phyloP scores from a whole-genome alignment of 2,329 filamentous ascomycete genomes.

The Colletotrichum sp. region DNA sequence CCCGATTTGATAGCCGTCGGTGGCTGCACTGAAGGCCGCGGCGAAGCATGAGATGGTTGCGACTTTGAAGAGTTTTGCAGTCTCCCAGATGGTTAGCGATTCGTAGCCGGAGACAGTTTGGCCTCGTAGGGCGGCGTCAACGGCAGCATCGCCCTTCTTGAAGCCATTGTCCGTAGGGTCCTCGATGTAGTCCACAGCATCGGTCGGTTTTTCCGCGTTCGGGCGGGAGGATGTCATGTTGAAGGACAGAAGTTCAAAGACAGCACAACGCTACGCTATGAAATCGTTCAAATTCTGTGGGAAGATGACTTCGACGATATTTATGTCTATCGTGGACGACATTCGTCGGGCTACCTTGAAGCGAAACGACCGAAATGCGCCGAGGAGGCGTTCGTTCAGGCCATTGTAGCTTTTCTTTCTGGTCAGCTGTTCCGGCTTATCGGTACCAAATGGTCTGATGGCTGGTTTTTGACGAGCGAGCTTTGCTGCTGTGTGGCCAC shows the following conservation, averaged over 20 bases:
- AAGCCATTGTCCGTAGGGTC: not conserved
- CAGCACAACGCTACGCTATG: not conserved
- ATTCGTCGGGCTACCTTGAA: not conserved
- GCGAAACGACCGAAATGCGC: not conserved
- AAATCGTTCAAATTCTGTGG: not conserved
- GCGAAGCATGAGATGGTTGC: constrained; percentile 27
- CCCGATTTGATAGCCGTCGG: constrained; percentile 33
- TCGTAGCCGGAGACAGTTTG: constrained; percentile 32
- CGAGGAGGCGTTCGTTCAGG: not conserved
- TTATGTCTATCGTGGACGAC: not conserved
- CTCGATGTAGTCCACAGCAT: not conserved
- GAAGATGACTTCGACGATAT: not conserved
- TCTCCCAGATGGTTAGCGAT: constrained; percentile 27
- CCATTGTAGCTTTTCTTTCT: rapidly evolving
- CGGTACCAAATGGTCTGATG: not conserved
- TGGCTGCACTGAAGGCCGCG: constrained; percentile 28
- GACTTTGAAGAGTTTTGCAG: constrained; percentile 29
- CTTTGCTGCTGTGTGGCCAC: not conserved
- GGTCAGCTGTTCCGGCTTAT: not conserved
- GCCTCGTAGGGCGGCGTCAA: constrained; percentile 24
- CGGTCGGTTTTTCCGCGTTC: not conserved
- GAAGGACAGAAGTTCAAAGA: not conserved
- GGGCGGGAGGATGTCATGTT: not conserved
- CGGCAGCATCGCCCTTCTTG: not conserved
- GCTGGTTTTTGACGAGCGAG: not conserved